Conservation (phyloP, 768 basidiomycete species). For the Rhodotorula paludigena region DNA sequence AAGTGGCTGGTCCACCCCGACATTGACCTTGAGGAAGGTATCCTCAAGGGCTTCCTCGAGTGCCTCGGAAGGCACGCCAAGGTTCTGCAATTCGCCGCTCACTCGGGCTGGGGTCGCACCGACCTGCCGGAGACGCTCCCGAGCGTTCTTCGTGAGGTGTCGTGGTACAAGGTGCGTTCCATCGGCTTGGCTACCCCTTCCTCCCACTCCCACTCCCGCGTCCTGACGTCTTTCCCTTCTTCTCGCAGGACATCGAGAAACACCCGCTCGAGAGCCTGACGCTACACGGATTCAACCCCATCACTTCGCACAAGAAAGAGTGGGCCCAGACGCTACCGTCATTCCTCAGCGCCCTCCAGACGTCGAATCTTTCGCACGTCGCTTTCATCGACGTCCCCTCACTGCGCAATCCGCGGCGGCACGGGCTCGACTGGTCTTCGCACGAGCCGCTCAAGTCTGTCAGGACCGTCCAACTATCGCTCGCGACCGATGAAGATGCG, state of each 20-base stretch:
- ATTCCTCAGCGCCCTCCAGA: slow-evolving; percentile 3
- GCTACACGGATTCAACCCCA: slow-evolving; percentile 29
- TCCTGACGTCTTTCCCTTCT: background rate
- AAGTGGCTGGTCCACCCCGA: slow-evolving; percentile 26
- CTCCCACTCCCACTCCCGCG: background rate
- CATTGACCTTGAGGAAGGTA: slow-evolving; percentile 10
- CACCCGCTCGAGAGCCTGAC: slow-evolving; percentile 22
- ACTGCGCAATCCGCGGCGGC: slow-evolving; percentile 12
- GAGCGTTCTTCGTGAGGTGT: background rate
- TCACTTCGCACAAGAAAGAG: slow-evolving; percentile 20
- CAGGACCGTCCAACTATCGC: slow-evolving; percentile 12
- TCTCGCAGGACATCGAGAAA: slow-evolving; percentile 5
- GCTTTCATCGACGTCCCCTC: slow-evolving; percentile 30
- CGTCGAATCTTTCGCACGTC: background rate
- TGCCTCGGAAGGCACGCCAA: slow-evolving; percentile 5
- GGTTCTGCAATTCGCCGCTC: slow-evolving; percentile 18
- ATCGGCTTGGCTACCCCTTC: no score
- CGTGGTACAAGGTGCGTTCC: slow-evolving; percentile 19
- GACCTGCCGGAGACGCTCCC: slow-evolving; percentile 21
- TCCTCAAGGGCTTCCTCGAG: slow-evolving; percentile 16
- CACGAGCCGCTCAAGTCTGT: background rate
- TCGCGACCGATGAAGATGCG: slow-evolving; percentile 14
- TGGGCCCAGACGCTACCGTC: slow-evolving; percentile 10
- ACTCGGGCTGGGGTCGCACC: slow-evolving; percentile 26
- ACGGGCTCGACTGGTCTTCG: slow-evolving; percentile 11